A percentile compares a stretch with the other conserved stretches of the same genome.
These are phyloP conservation scores for Astrothelium macrocarpum DNA, from an alignment of 495 filamentous ascomycete genomes.

Conservation along the genomic window DNA sequence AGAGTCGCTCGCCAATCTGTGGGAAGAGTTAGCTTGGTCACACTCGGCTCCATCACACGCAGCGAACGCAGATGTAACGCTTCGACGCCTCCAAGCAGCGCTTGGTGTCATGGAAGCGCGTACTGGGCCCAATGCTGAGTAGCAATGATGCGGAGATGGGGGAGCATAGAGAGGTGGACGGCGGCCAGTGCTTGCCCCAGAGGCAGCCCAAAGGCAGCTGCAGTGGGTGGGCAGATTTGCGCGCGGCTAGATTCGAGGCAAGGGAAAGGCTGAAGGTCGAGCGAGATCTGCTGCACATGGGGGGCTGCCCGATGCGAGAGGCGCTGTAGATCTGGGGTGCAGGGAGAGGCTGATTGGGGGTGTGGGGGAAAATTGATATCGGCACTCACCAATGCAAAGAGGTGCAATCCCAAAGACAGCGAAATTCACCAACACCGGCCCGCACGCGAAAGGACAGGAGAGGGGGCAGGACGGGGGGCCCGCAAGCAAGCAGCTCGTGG, in stretches of 20 bases:
- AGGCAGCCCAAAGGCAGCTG: background rate
- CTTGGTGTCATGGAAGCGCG: background rate
- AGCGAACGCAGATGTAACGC: background rate
- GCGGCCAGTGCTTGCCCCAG: background rate
- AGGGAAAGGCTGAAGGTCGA: background rate
- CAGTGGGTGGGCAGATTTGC: background rate
- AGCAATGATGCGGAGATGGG: background rate
- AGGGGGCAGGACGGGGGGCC: background rate
- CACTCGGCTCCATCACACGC: background rate
- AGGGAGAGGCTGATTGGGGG: background rate
- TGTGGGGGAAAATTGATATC: background rate
- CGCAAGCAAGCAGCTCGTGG: background rate
- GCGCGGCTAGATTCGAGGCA: background rate
- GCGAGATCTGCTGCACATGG: background rate
- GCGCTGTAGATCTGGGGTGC: background rate
- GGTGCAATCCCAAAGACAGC: constrained; percentile 7
- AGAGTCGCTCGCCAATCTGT: constrained; percentile 6
- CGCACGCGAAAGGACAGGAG: constrained; percentile 6
- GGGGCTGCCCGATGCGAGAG: background rate
- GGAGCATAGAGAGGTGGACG: background rate
- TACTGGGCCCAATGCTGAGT: background rate
- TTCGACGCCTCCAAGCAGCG: background rate
- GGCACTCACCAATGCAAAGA: constrained; percentile 5
- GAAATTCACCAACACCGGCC: constrained; percentile 5
- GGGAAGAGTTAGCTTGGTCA: background rate